Evolutionary conservation across 768 basidiomycete species (phyloP).

Genomic region (Gymnopilus junonius): DNA sequence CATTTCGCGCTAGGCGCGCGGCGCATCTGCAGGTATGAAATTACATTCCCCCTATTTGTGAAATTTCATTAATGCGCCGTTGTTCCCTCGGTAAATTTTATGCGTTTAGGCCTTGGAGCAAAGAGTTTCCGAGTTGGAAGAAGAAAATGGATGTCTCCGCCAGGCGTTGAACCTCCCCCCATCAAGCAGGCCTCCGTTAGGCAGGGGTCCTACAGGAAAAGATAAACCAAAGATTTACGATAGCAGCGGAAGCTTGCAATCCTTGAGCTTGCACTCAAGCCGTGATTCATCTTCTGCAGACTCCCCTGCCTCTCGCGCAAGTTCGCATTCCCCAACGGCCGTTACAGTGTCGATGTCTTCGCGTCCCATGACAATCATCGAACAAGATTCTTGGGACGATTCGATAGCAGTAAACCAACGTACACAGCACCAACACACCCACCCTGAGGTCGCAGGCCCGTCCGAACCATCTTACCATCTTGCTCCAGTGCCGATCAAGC

Average conservation of each 20-base stretch:
- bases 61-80: constrained; percentile 42
- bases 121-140: constrained; percentile 81
- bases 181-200: constrained; percentile 71
- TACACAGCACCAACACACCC: constrained; percentile 34
- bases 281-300: constrained; percentile 48
- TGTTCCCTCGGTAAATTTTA: constrained; percentile 25
- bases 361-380: constrained; percentile 51
- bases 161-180: constrained; percentile 75
- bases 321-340: constrained; percentile 67
- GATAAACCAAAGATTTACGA: constrained; percentile 72
- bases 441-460: constrained; percentile 40
- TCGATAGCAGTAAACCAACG: constrained; percentile 51
- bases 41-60: constrained; percentile 36
- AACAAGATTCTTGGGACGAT: constrained; percentile 59
- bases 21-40: constrained; percentile 77
- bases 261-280: constrained; percentile 39
- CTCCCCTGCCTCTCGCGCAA: constrained; percentile 55
- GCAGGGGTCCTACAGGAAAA: constrained; percentile 87
- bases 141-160: constrained; percentile 78
- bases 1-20: constrained; percentile 87
- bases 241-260: constrained; percentile 20
- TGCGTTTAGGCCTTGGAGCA: constrained; percentile 73
- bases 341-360: constrained; percentile 50
- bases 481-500: constrained; percentile 51
- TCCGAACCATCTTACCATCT: constrained; percentile 51